Evolutionary conservation across 805 yeast genomes (phyloP).

Genomic region (Candida ovalis): DNA sequence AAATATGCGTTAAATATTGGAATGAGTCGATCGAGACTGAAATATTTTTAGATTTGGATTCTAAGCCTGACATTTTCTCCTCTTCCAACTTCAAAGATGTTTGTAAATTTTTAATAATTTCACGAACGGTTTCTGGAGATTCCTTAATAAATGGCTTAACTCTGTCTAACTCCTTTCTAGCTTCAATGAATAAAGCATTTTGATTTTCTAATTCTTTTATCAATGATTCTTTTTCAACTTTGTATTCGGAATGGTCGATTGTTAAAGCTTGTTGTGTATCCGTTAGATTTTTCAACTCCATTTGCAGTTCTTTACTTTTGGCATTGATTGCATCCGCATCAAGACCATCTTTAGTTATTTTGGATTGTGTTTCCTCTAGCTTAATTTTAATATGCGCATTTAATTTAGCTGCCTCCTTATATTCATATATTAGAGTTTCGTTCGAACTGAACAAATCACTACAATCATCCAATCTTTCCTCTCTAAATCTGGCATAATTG

Average conservation of each 20-base stretch:
- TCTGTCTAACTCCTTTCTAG: slow-evolving; percentile 55
- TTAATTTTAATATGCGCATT: slow-evolving; percentile 35
- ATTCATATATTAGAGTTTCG: slow-evolving; percentile 45
- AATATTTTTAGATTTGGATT: slow-evolving; percentile 46
- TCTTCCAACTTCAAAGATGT: slow-evolving; percentile 40
- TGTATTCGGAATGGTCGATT: slow-evolving; percentile 59
- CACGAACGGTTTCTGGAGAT: slow-evolving; percentile 51
- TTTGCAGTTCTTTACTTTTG: slow-evolving; percentile 55
- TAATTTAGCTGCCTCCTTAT: slow-evolving; percentile 40
- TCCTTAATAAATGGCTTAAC: slow-evolving; percentile 57
- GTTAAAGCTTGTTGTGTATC: slow-evolving; percentile 59
- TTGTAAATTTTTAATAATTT: slow-evolving; percentile 50
- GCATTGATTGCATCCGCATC: slow-evolving; percentile 41
- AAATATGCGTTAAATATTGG: slow-evolving; percentile 44
- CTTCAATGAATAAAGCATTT: slow-evolving; percentile 52
- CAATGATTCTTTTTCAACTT: slow-evolving; percentile 54
- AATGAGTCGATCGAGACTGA: slow-evolving; percentile 56
- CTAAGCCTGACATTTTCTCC: slow-evolving; percentile 37
- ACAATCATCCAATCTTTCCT: slow-evolving; percentile 67
- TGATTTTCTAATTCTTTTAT: slow-evolving; percentile 59
- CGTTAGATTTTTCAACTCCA: slow-evolving; percentile 57
- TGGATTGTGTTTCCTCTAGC: slow-evolving; percentile 14
- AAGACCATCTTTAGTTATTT: slow-evolving; percentile 23
- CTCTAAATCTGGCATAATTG: slow-evolving; percentile 81
- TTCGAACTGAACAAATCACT: slow-evolving; percentile 56